phyloP scores from a whole-genome alignment of 495 filamentous ascomycete genomes.

The Talaromyces trachyspermus region DNA sequence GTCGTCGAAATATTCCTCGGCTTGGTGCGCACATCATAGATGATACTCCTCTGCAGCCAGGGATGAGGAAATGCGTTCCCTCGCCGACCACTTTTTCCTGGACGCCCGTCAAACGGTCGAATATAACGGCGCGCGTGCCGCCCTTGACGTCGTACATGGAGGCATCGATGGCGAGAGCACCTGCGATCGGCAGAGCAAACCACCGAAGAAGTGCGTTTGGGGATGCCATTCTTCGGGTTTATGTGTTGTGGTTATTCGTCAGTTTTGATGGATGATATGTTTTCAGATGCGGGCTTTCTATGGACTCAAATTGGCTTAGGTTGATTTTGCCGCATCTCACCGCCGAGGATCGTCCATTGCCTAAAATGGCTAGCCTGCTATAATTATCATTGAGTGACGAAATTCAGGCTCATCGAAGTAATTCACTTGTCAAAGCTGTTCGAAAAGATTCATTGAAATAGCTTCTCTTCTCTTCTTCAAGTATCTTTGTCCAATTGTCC shows the following conservation, averaged over 20 bases:
- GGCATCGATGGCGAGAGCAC: constrained; percentile 55
- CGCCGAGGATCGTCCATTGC: not conserved
- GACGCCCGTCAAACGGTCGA: constrained; percentile 88
- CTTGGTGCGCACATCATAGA: constrained; percentile 97
- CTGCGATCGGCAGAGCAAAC: constrained; percentile 61
- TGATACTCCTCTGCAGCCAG: constrained; percentile 90
- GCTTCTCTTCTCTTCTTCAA: not conserved
- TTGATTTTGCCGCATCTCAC: constrained; percentile 3
- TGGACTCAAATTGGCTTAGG: not conserved
- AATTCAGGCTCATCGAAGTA: too few relatives aligned
- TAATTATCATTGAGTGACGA: too few relatives aligned
- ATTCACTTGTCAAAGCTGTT: too few relatives aligned
- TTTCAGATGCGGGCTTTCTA: too few relatives aligned
- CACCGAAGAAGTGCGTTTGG: constrained; percentile 16
- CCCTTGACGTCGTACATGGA: constrained; percentile 96
- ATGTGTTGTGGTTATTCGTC: constrained; percentile 25
- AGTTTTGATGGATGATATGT: not conserved
- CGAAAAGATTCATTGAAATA: too few relatives aligned
- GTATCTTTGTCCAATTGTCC: not conserved
- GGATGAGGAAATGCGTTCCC: constrained; percentile 93
- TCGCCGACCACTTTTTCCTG: constrained; percentile 89
- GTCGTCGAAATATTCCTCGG: constrained; percentile 96
- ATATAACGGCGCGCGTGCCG: constrained; percentile 92
- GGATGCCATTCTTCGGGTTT: constrained; percentile 52
- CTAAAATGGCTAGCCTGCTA: not conserved